Percentiles rank a stretch among this genome's conserved stretches.
phyloP scores from a whole-genome alignment of 1,139 yeast genomes.

The Eremothecium sinecaudum region DNA sequence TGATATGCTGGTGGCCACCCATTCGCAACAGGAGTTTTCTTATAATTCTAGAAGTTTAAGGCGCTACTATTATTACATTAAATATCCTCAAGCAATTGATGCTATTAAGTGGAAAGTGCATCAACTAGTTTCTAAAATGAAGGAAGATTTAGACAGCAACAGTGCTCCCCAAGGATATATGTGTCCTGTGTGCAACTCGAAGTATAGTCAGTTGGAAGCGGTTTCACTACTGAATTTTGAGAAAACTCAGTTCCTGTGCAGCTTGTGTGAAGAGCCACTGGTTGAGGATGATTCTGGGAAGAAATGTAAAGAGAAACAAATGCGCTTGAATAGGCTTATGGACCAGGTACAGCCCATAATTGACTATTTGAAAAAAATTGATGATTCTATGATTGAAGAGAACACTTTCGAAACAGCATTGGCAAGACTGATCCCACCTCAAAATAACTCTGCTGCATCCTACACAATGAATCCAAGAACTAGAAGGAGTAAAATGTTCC shows the following conservation, averaged over 20 bases:
- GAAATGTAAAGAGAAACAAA: constrained; percentile 75
- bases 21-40: constrained; percentile 77
- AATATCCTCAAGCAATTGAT: constrained; percentile 88
- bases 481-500: constrained; percentile 35
- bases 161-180: constrained; percentile 91
- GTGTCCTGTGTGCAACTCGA: constrained; percentile 76
- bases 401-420: constrained; percentile 77
- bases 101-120: constrained; percentile 96
- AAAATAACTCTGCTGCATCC: constrained; percentile 54
- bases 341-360: constrained; percentile 83
- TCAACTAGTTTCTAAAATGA: constrained; percentile 64
- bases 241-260: constrained; percentile 72
- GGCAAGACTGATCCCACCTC: constrained; percentile 76
- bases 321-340: constrained; percentile 75
- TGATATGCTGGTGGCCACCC: constrained; percentile 60
- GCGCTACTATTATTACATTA: constrained; percentile 78
- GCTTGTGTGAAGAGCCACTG: constrained; percentile 64
- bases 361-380: constrained; percentile 72
- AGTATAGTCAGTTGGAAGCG: constrained; percentile 81
- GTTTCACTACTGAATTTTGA: constrained; percentile 72
- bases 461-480: constrained; percentile 44
- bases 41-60: constrained; percentile 59
- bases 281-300: constrained; percentile 84
- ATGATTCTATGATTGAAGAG: constrained; percentile 76
- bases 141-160: constrained; percentile 71